Evolutionary conservation across 2,329 filamentous ascomycete genomes (phyloP), one percentile per base, ranked within the genome.

Genomic region (Scopulariopsis brevicaulis): DNA sequence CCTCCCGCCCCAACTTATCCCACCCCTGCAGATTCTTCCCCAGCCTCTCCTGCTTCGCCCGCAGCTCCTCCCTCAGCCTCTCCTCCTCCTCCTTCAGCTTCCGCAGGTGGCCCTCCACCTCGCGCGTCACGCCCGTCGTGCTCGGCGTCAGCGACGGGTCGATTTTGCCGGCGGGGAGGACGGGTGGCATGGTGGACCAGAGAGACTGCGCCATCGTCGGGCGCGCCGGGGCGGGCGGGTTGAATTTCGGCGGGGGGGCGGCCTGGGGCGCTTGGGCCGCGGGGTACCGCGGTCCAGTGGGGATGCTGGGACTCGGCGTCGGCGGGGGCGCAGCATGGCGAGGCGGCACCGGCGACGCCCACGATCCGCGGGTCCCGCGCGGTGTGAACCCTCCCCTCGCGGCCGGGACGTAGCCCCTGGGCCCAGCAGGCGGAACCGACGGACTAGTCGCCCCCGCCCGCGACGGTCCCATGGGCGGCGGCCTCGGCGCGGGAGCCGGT

Each of bases 51-150:
- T 83, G 76, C 65, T 80, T 81, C 25, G 63, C 64, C 22, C 76
- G 73, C 34, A 81, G 68, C 57, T 84, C 81, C 50, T 78, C 74
- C 1, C 81, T 74, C 40, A 82, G 64, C 61, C 76, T 77, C 65
- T 83, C 81, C 64, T 83, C 81, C 53, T 84, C 81, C 46, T 83
- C 80, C 59, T 73, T 74, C 12, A 83, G 71, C 59, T 78, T 79
- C 37, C 73, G 71, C 62, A 75, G 77, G 65, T 82, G 78, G n/a
- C 74, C 66, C 61, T 82, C 79, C 18, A 82, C 68, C 51, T 84
- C 81, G 12, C 76, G 75, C 25, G 83, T 75, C 18, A 80, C 78
- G 0, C 70, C 58, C 4, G 72, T 71, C 8, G 67, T 67, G 50
- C 78, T 63, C 2, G 77, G 72, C 1, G 73, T 65, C 63, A 76